Evolutionary conservation across 495 filamentous ascomycete species (phyloP), one percentile per base, ranked within the genome.

Genomic region (Talaromyces wortmannii): DNA sequence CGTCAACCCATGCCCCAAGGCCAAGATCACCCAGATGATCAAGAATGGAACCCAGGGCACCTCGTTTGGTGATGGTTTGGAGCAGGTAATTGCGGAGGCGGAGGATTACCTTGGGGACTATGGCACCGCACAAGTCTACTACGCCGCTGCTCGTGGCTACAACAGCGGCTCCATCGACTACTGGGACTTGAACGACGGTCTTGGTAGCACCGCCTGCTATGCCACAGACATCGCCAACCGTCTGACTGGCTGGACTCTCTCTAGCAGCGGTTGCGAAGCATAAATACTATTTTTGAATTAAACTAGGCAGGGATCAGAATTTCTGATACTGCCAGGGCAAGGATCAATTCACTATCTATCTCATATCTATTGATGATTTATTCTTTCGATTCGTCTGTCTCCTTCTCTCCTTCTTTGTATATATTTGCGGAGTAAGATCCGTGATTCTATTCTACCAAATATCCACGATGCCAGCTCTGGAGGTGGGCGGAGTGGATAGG

Each of bases 191-290:
- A 70, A 70, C 53, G 58, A 62, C 12, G 80, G 79, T 12, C 52
- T 65, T 17, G 57, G 63, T 33, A 76, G 78, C 18, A 83, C 81
- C 29, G 67, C 71, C 61, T 82, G 79, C 66, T 84, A 84, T 58
- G 64, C 71, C 31, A 75, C 73, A 6, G 81, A 84, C 55, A 63
- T 84, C 59, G 78, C 78, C 53, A 82, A 83, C 65, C 75, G 80
- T 52, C 67, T 82, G 29, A 62, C 69, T 2, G 81, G 81, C 47
- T 82, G 76, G 77, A 50, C 49, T 10, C 50, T 36, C 3, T 65
- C 60, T 2, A 42, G 56, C 2, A 18, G 17, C 36, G 31, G 11
- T 31, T 70, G 67, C 59, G 12, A 6, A 12, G 33, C 33, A 36
- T 36, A 36, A 12, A 36, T 36, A 36, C n/a, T 36, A 12, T 6